phyloP scores from a whole-genome alignment of 805 yeast genomes.

The Kurtzmaniella fragi region DNA sequence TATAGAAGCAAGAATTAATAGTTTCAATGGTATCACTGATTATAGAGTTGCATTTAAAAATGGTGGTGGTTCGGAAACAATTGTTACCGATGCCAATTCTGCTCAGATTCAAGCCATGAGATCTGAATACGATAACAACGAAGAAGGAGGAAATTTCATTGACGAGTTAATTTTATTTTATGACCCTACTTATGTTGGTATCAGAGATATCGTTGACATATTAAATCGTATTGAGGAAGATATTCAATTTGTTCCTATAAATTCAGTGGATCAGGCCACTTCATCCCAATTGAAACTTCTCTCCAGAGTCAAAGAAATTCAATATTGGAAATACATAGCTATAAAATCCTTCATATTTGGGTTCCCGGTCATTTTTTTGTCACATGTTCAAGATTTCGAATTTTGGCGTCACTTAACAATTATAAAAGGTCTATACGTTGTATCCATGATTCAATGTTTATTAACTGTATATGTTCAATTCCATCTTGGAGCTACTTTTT shows the following conservation, averaged over 20 bases:
- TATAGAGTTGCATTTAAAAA: constrained; percentile 19
- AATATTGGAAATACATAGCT: constrained; percentile 62
- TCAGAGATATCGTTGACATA: constrained; percentile 53
- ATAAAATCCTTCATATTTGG: constrained; percentile 52
- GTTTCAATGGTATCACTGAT: constrained; percentile 23
- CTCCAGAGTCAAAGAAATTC: constrained; percentile 65
- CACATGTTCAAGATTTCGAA: constrained; percentile 41
- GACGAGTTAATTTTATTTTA: constrained; percentile 42
- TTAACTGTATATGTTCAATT: constrained; percentile 60
- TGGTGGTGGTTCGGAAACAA: constrained; percentile 1
- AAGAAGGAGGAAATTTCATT: constrained; percentile 13
- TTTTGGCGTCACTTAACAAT: constrained; percentile 30
- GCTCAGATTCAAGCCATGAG: constrained; percentile 10
- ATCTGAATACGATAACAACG: constrained; percentile 11
- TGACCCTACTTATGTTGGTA: constrained; percentile 50
- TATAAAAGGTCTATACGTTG: constrained; percentile 60
- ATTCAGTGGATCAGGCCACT: constrained; percentile 47
- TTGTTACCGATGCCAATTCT: constrained; percentile 11
- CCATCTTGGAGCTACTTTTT: constrained; percentile 62
- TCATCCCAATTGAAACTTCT: constrained; percentile 65
- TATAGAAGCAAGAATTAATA: constrained; percentile 33
- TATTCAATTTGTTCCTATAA: constrained; percentile 45
- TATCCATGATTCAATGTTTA: constrained; percentile 55
- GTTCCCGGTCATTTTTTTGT: constrained; percentile 51
- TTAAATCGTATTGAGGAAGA: constrained; percentile 45